These are phyloP conservation scores for Daldinia sp. DNA, from an alignment of 2,329 filamentous ascomycete genomes.

Conservation along the genomic window DNA sequence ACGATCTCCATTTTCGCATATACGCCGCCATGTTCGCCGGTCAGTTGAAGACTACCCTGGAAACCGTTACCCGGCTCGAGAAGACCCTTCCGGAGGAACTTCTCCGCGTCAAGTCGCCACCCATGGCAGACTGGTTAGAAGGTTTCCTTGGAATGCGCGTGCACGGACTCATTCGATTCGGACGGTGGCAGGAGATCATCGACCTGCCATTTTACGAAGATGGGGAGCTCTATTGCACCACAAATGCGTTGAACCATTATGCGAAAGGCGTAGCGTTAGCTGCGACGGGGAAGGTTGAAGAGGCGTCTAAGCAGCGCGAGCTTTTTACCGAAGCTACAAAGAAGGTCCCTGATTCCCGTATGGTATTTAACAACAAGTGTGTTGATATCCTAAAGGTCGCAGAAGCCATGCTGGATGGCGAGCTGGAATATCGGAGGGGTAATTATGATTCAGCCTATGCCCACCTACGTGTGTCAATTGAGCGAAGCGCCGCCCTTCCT, in stretches of 20 bases:
- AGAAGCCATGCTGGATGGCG: slow-evolving; percentile 59
- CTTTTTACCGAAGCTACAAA: slow-evolving; percentile 65
- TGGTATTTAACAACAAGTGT: slow-evolving; percentile 76
- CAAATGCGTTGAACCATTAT: slow-evolving; percentile 76
- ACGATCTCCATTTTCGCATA: slow-evolving; percentile 80
- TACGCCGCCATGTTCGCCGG: slow-evolving; percentile 85
- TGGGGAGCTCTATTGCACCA: slow-evolving; percentile 72
- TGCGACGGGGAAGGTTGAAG: slow-evolving; percentile 64
- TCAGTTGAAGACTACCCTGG: slow-evolving; percentile 70
- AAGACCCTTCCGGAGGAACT: slow-evolving; percentile 71
- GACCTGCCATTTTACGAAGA: slow-evolving; percentile 69
- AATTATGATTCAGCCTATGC: slow-evolving; percentile 70
- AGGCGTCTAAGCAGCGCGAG: slow-evolving; percentile 65
- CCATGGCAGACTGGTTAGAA: slow-evolving; percentile 85
- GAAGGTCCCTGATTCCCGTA: slow-evolving; percentile 69
- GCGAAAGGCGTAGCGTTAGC: slow-evolving; percentile 76
- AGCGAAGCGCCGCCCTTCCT: slow-evolving; percentile 71
- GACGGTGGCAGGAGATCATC: slow-evolving; percentile 75
- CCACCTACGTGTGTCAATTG: slow-evolving; percentile 68
- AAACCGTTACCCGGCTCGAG: slow-evolving; percentile 71
- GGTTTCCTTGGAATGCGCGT: slow-evolving; percentile 75
- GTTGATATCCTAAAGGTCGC: slow-evolving; percentile 70
- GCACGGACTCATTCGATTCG: slow-evolving; percentile 80
- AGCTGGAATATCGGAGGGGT: slow-evolving; percentile 75
- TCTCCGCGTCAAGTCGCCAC: slow-evolving; percentile 72